Evolutionary conservation across 768 basidiomycete genomes (phyloP).

Genomic region (Mycena olivaceomarginata): DNA sequence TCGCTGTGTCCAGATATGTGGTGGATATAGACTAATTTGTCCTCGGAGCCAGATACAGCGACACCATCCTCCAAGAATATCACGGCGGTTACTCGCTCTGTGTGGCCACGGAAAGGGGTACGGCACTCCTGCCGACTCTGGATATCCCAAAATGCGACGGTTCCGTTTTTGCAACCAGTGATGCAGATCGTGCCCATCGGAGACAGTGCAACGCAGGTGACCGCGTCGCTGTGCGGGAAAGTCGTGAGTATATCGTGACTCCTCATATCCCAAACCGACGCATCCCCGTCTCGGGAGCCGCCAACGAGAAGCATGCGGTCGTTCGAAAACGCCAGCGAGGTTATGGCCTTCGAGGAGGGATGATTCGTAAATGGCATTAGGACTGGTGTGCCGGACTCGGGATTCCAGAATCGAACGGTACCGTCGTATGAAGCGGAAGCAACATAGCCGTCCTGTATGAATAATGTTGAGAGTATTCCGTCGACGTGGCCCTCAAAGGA

Average conservation of each 20-base stretch:
- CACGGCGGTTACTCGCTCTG: conserved; percentile 10
- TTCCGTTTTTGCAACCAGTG: conserved; percentile 23
- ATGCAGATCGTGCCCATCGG: conserved; percentile 22
- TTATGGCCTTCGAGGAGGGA: conserved; percentile 7
- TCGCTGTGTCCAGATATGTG: conserved; percentile 15
- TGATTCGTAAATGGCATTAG: conserved; percentile 10
- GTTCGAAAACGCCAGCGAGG: conserved; percentile 34
- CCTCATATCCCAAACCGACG: conserved; percentile 34
- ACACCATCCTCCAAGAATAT: conserved; percentile 16
- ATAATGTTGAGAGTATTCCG: conserved; percentile 11
- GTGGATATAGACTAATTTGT: conserved; percentile 17
- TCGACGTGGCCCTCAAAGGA: conserved; percentile 34
- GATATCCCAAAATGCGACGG: conserved; percentile 40
- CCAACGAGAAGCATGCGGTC: conserved; percentile 26
- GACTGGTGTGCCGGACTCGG: conserved; percentile 9
- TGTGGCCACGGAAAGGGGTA: conserved; percentile 7
- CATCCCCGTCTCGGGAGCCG: conserved; percentile 30
- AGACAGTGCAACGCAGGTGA: conserved; percentile 42
- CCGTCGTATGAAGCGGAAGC: conserved; percentile 34
- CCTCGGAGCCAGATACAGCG: conserved; percentile 31
- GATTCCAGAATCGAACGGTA: conserved; percentile 39
- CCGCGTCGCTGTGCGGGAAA: conserved; percentile 14
- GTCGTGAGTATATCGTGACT: not conserved
- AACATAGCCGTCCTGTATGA: conserved; percentile 23
- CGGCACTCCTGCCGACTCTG: not conserved